Conservation (phyloP, 73 alveolate species). For the Effrenium voratum region DNA sequence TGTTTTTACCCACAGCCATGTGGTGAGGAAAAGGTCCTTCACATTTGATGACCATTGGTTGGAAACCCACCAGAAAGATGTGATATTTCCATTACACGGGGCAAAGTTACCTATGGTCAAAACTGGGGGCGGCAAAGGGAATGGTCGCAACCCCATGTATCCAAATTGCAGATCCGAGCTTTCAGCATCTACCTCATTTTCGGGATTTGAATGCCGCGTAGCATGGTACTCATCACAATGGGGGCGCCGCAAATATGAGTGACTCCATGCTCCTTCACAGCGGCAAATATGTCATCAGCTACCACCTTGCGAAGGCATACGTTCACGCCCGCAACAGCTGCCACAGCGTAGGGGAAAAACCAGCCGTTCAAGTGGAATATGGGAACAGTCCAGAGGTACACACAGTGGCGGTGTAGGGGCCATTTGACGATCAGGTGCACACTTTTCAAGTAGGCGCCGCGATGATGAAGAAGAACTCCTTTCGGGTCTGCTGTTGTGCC, state of each 20-base stretch:
- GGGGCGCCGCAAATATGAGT: constrained; percentile 81
- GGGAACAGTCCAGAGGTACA: constrained; percentile 89
- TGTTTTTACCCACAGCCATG: too few species aligned
- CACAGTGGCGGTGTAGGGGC: constrained; percentile 84
- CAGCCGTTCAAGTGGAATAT: constrained; percentile 92
- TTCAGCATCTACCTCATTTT: too few species aligned
- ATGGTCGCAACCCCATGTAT: too few species aligned
- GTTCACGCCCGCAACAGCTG: constrained; percentile 80
- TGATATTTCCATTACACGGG: too few species aligned
- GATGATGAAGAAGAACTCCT: constrained; percentile 63
- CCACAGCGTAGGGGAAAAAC: constrained; percentile 89
- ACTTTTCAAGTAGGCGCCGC: constrained; percentile 74
- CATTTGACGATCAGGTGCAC: constrained; percentile 70
- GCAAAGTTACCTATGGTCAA: too few species aligned
- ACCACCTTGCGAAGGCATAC: constrained; percentile 66
- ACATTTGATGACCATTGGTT: too few species aligned
- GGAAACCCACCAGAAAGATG: too few species aligned
- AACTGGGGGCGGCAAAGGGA: too few species aligned
- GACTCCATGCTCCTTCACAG: constrained; percentile 58
- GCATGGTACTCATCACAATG: constrained; percentile 80
- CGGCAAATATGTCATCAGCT: constrained; percentile 61
- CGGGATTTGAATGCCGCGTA: too few species aligned
- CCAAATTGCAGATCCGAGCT: too few species aligned
- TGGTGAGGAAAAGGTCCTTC: too few species aligned
- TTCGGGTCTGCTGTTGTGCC: constrained; percentile 82